A percentile compares a stretch with the other conserved stretches of the same genome.
phyloP scores from a whole-genome alignment of 208 protist genomes.

The Leptomonas pyrrhocoris region DNA sequence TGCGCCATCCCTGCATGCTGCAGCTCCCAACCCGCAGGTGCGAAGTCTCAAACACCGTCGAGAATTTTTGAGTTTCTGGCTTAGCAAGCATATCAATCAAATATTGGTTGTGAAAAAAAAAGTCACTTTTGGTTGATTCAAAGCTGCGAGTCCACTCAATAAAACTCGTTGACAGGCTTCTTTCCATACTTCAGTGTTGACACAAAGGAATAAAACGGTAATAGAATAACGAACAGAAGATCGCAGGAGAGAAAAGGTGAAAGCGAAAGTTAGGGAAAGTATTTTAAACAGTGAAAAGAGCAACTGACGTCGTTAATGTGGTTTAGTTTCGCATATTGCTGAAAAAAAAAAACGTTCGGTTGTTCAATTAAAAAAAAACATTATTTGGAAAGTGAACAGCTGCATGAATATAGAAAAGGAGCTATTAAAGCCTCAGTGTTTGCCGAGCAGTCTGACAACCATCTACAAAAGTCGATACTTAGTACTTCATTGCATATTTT shows the following conservation, averaged over 20 bases:
- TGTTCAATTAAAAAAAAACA: too few relatives aligned
- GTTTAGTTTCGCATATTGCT: too few relatives aligned
- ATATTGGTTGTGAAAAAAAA: constrained; percentile 25
- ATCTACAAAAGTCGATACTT: too few relatives aligned
- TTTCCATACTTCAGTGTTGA: constrained; percentile 3
- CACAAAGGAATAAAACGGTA: background rate
- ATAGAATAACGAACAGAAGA: background rate
- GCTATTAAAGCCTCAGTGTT: too few relatives aligned
- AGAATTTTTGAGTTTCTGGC: constrained; percentile 91
- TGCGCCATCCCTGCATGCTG: constrained; percentile 92
- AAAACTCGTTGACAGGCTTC: constrained; percentile 10
- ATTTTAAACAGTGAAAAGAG: too few relatives aligned
- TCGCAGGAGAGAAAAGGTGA: background rate
- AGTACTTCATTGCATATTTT: too few relatives aligned
- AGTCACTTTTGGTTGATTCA: constrained; percentile 20
- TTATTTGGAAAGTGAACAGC: too few relatives aligned
- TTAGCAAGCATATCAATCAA: constrained; percentile 89
- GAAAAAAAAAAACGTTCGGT: too few relatives aligned
- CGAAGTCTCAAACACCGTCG: constrained; percentile 86
- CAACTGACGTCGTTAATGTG: too few relatives aligned
- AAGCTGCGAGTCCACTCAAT: constrained; percentile 13
- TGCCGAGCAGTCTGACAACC: too few relatives aligned
- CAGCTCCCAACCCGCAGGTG: constrained; percentile 85
- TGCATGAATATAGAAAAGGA: too few relatives aligned
- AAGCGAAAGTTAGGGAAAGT: too few relatives aligned